Evolutionary conservation across 768 basidiomycete genomes (phyloP), one percentile per base, ranked within the genome.

Genomic region (Coprinellus micaceus): DNA sequence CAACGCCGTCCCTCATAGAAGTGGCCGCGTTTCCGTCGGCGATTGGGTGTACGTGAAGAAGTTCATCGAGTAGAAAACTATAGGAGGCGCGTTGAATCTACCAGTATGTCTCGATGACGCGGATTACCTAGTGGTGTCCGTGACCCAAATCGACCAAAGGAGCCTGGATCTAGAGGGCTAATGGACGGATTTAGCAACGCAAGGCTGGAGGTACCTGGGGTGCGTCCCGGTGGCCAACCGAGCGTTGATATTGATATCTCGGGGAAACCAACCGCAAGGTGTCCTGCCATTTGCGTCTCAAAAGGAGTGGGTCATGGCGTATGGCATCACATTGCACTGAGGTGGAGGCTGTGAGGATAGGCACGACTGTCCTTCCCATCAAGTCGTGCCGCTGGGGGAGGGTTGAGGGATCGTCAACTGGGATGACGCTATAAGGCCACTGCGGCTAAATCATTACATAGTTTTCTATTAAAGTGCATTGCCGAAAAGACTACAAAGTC

Each of bases 21-120:
- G 62, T 33, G 89, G 89, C 0, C 69, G 75, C 21, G 70, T 88
- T 24, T 73, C 64, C 6, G 85, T 90, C 24, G 88, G 87, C 10
- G 89, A 90, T 65, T 59, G 65, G 56, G 77, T 91, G 29, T 70
- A 70, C 58, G 77, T 85, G 50, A 75, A 68, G 58, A 74, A 77
- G 67, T 53, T 58, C n/a, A 46, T 39, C 15, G 54, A 39, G 30
- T 13, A 53, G 39, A 43, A 28, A 17, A 17, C 7, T 15, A 21
- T 9, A 21, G 5, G 6, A 9, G 5, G 40, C 40, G 7, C 10
- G n/a, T 19, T 43, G 15, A 7, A 9, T 43, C 19, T 22, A 11
- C 6, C 24, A 6, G 46, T 4, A 12, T 48, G 11, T 11, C n/a
- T 22, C 46, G 46, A 45, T 17, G n/a, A 43, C 7, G 19, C 19